Evolutionary conservation across 495 filamentous ascomycete genomes (phyloP).

Genomic region (Penicillium antarcticum): DNA sequence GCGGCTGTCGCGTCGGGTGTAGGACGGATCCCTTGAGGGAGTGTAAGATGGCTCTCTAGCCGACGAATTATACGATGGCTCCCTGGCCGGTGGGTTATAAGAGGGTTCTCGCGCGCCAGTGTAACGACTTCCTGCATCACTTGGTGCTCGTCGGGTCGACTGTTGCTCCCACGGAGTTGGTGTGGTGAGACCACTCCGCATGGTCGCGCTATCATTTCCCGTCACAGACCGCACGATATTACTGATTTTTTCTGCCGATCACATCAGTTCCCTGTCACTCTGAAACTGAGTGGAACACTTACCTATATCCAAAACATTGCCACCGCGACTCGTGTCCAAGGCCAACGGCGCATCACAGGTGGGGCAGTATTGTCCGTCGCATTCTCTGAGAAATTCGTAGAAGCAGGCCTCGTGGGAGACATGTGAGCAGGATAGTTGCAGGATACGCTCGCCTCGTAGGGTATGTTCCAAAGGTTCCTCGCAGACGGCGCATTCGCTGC

Average conservation of each 20-base stretch:
- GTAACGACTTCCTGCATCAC: conserved; percentile 42
- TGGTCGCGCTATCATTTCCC: conserved; percentile 54
- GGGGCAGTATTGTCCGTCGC: conserved; percentile 92
- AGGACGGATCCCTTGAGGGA: conserved; percentile 13
- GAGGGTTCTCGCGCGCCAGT: conserved; percentile 15
- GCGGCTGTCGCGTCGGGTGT: conserved; percentile 53
- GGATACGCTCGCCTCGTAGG: conserved; percentile 86
- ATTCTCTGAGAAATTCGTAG: conserved; percentile 96
- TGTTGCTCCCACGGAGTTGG: conserved; percentile 58
- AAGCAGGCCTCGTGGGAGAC: conserved; percentile 99
- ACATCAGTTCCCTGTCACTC: conserved; percentile 4
- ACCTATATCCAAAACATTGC: conserved; percentile 94
- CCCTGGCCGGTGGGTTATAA: not conserved
- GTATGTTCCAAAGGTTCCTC: conserved; percentile 98
- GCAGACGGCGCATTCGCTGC: conserved; percentile 91
- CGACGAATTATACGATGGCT: conserved; percentile 3
- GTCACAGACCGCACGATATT: conserved; percentile 88
- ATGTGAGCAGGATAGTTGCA: conserved; percentile 94
- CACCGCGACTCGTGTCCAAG: conserved; percentile 90
- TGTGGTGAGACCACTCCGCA: conserved; percentile 50
- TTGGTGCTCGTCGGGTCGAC: conserved; percentile 46
- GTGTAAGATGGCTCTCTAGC: not conserved
- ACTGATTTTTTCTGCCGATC: conserved; percentile 79
- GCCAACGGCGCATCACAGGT: conserved; percentile 91
- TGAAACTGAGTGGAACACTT: conserved; percentile 25